These are phyloP conservation scores for Triangularia setosa DNA, from an alignment of 2,329 filamentous ascomycete species.

Conservation along the genomic window DNA sequence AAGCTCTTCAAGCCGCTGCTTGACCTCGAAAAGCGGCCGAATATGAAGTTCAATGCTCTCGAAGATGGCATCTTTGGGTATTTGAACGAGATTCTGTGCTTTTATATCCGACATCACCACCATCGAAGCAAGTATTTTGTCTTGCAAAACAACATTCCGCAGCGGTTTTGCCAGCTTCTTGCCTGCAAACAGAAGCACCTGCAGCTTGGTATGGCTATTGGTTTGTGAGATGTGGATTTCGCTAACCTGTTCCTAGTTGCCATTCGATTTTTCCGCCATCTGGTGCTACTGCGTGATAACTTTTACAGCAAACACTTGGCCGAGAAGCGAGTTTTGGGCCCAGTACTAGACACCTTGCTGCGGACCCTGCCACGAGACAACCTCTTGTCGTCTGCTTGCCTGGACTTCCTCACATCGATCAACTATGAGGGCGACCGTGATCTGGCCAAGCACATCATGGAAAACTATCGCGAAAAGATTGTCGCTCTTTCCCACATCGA, in stretches of 20 bases:
- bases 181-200: constrained; percentile 84
- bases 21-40: constrained; percentile 66
- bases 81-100: constrained; percentile 87
- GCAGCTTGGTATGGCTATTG: constrained; percentile 67
- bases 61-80: constrained; percentile 89
- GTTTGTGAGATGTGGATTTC: neutral
- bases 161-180: constrained; percentile 78
- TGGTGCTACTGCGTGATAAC: constrained; percentile 81
- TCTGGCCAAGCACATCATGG: constrained; percentile 77
- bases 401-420: constrained; percentile 91
- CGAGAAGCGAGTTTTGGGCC: constrained; percentile 74
- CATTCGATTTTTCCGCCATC: constrained; percentile 87
- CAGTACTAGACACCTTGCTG: constrained; percentile 78
- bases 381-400: constrained; percentile 84
- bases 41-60: constrained; percentile 71
- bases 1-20: constrained; percentile 85
- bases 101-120: constrained; percentile 86
- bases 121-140: constrained; percentile 87
- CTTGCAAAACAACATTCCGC: constrained; percentile 70
- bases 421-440: constrained; percentile 77
- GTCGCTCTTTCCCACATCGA: constrained; percentile 75
- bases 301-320: constrained; percentile 85
- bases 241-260: constrained; percentile 54
- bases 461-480: constrained; percentile 76
- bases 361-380: constrained; percentile 90